Evolutionary conservation across 192 early-diverging fungal species (phyloP), one percentile per base, ranked within the genome.

Genomic region (Gaertneriomyces semiglobifer): DNA sequence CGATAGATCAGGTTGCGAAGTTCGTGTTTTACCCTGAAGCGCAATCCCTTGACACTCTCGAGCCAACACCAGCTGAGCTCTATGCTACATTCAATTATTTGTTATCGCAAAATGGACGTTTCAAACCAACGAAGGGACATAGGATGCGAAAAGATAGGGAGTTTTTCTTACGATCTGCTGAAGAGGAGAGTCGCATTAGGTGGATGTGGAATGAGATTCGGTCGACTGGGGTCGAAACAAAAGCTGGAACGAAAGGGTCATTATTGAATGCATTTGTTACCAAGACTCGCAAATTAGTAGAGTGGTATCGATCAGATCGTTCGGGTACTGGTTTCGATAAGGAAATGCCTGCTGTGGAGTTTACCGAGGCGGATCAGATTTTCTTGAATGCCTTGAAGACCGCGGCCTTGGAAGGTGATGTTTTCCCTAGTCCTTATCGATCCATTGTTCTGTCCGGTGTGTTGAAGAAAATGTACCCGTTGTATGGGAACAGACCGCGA

Each of bases 161-260:
- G 20, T 79, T 79, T 55, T n/a, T 16, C 9, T 51, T 73, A 7
- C 57, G 60, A 7, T 33, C 20, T 9, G 7, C 14, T 41, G 52
- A 53, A 7, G 78, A 77, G 51, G 71, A 71, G 2, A 51, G 65
- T 11, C 58, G 64, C 2, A 44, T 77, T 38, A n/a, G 38, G 4
- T 80, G 78, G 78, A 8, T 76, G 19, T 60, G 62, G 63, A 59
- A 64, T 10, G 71, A 80, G 42, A 44, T 73, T 44, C 65, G 65
- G 18, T 19, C 38, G 19, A 44, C 52, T 0, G 20, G 11, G 9
- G 53, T 38, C n/a, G 53, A 51, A 18, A 41, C 25, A 10, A 43
- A 62, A 7, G 38, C 51, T n/a, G 54, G 39, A 5, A 58, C 4
- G 19, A 53, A 41, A 12, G 43, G 68, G 0, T 33, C 63, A 9